Evolutionary conservation across 116 monocot species (phyloP), one percentile per base, ranked within the genome.

Genomic region (Cymodocea nodosa): DNA sequence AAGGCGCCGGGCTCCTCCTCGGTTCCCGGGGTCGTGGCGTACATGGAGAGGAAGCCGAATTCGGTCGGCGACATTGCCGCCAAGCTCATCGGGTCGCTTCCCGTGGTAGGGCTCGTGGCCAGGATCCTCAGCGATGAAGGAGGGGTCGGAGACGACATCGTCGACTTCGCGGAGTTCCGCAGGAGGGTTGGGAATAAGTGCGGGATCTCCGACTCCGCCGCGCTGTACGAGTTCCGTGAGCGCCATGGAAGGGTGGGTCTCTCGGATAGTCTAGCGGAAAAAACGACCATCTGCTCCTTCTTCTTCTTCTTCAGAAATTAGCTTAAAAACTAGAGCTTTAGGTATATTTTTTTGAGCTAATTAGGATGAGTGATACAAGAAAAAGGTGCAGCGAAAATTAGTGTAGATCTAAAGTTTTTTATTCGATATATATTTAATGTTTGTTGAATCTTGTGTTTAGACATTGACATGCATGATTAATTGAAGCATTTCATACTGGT

Each of bases 111-210:
- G 4, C 87, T 94, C 56, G n/a, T 97, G 13, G 88, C 80, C 17
- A 65, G 97, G 56, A 83, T 97, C 57, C 51, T 97, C 66, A 91
- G 78, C 84, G 97, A 85, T 44, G 91, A 97, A 74, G 97, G 97
- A 22, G 97, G 97, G 16, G 73, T 97, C 56, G 97, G 88, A 18
- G 79, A 56, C 17, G 97, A 97, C 69, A 67, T 97, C 66, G 64
- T 97, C 58, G 97, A 91, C 75, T 91, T 97, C 75, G 90, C 90
- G 17, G 97, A 97, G 86, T 97, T 97, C 73, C 79, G 91, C 40
- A 74, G 97, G 22, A 60, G 80, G 22, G 86, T 91, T 39, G 88
- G 91, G 50, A 94, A 94, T 50, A 88, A 83, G 59, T 97, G 88
- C 77, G 74, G 84, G 55, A 65, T 84, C 63, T 73, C 65, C 34